Base-by-base conservation (phyloP, 441 rosid genomes). In the Populus trichocarpa region DNA sequence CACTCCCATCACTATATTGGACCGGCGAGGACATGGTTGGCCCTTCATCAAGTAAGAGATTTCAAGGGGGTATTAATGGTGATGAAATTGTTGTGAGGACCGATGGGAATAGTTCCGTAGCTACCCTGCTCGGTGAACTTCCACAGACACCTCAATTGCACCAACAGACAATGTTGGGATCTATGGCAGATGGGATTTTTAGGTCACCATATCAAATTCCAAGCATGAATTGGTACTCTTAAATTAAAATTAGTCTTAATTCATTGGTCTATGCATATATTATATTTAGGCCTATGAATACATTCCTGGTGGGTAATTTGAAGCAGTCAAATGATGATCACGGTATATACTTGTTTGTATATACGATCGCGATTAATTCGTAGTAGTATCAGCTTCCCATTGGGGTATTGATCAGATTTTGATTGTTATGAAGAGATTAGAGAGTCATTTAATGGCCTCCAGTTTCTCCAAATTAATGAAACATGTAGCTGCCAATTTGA, bases 201-300 rank as follows among this genome's bases (percentile, higher is more conserved):
- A 82, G 92, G 76, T 90, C 83, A 79, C 87, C 89, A 69, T 88
- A 84, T 77, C 93, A 91, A 77, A 79, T 88, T 70, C 50, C 90
- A 6, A 94, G 93, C 70, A 75, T 92, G 79, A 94, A 90, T 80
- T 92, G 98, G 97, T 90, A 84, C 80, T 70, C 92, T 66, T 90
- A 81, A 79, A 76, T 50, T 70, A 65, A 69, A 76, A 76, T 50
- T 70, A 65, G 46, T 70, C 75, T 38, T 20, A 25, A 46, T 70
- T 74, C 26, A 38, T n/a, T 66, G 22, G 23, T 57, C 71, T 80
- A 36, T 35, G 33, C 69, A 77, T 61, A 70, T 59, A 28, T n/a
- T n/a, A 12, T 20, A 28, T 68, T 57, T 20, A 61, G 46, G 23
- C 46, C 10, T 63, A 61, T 75, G 13, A 72, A 12, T 5, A 12